phyloP scores from a whole-genome alignment of 345 rosid genomes.

The Linum lewisii region DNA sequence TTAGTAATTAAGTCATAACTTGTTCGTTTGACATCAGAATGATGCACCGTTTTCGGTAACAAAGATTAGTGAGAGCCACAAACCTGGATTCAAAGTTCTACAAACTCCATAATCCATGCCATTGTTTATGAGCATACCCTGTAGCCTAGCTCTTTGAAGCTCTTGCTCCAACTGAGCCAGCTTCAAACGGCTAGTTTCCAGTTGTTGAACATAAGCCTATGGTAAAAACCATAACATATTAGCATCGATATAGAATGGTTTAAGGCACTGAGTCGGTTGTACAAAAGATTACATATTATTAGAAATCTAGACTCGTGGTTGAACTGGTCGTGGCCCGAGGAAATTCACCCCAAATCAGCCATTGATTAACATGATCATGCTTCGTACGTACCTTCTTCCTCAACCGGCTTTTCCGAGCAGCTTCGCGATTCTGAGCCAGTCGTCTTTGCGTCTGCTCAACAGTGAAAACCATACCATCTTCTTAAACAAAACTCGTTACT shows the following conservation, averaged over 20 bases:
- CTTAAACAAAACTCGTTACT: too few relatives aligned
- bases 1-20: too few relatives aligned
- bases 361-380: not conserved
- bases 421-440: conserved; percentile 28
- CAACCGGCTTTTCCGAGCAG: conserved; percentile 27
- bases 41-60: not conserved
- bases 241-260: not conserved
- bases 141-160: conserved; percentile 22
- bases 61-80: not conserved
- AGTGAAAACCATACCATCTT: not conserved
- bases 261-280: not conserved
- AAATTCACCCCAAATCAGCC: too few relatives aligned
- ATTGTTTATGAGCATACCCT: conserved; percentile 40
- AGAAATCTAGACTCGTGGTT: too few relatives aligned
- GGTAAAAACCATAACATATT: not conserved
- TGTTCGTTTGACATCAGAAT: too few relatives aligned
- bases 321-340: too few relatives aligned
- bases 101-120: conserved; percentile 43
- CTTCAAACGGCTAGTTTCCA: conserved; percentile 25
- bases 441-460: conserved; percentile 19
- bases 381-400: conserved; percentile 20
- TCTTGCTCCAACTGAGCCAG: conserved; percentile 27
- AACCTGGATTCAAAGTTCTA: conserved; percentile 43
- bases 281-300: too few relatives aligned
- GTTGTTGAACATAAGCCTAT: conserved; percentile 27